Conservation (phyloP, 305 asterid genomes). For the Solanum hybrid region DNA sequence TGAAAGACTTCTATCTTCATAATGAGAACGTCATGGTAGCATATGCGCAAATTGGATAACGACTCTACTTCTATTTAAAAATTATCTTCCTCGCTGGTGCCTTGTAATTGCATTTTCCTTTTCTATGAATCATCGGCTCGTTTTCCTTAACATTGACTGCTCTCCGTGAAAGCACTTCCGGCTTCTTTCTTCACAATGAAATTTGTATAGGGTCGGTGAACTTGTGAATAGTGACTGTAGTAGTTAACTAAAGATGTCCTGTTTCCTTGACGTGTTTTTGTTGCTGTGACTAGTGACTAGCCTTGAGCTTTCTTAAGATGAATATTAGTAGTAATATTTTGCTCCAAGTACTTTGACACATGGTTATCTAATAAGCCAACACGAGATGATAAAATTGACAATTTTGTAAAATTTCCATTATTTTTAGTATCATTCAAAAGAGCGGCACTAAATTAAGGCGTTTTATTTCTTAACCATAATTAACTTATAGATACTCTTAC, state of each 20-base stretch:
- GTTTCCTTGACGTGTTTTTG: neutral
- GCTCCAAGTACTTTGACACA: neutral
- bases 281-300: neutral
- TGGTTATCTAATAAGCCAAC: neutral
- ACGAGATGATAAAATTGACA: neutral
- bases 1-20: constrained; percentile 55
- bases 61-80: neutral
- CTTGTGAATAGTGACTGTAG: neutral
- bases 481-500: neutral
- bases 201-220: constrained; percentile 1
- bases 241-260: neutral
- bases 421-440: neutral
- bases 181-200: neutral
- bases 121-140: neutral
- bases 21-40: neutral
- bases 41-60: neutral
- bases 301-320: neutral
- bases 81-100: neutral
- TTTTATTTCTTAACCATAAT: neutral
- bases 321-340: neutral
- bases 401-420: neutral
- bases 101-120: neutral
- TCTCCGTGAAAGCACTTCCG: neutral
- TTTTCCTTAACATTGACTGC: neutral
- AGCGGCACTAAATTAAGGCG: neutral